Conservation (phyloP, 192 early-diverging fungal genomes). For the Irineochytrium annulatum region DNA sequence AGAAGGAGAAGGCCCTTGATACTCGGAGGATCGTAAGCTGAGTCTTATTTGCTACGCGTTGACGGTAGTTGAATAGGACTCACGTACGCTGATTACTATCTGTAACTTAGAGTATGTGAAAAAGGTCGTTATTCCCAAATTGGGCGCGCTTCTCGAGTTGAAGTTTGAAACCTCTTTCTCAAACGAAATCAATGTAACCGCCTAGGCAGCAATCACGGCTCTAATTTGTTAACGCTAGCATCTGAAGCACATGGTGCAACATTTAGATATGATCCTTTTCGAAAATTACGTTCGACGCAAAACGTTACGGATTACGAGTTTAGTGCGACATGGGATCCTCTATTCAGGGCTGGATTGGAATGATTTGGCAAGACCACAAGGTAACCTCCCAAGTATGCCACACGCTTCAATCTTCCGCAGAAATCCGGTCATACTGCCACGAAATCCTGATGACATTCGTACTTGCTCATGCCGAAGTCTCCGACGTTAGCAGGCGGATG, state of each 20-base stretch:
- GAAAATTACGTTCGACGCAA: constrained; percentile 82
- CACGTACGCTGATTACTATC: constrained; percentile 73
- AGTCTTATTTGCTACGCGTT: not conserved
- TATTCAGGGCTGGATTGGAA: constrained; percentile 86
- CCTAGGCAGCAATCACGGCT: not conserved
- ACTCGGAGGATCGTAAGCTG: constrained; percentile 20
- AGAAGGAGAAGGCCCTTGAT: constrained; percentile 26
- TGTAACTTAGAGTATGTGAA: constrained; percentile 77
- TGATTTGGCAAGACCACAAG: constrained; percentile 65
- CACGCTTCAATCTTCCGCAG: constrained; percentile 33
- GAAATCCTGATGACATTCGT: constrained; percentile 84
- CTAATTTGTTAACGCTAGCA: constrained; percentile 35
- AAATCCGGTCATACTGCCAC: constrained; percentile 83
- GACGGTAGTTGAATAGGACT: constrained; percentile 37
- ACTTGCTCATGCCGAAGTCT: constrained; percentile 85
- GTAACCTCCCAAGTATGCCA: constrained; percentile 33
- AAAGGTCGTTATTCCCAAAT: constrained; percentile 68
- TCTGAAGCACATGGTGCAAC: constrained; percentile 66
- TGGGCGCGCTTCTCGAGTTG: constrained; percentile 66
- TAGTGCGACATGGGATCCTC: constrained; percentile 79
- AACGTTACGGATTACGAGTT: constrained; percentile 55
- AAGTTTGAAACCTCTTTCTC: constrained; percentile 60
- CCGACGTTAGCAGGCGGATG: constrained; percentile 73
- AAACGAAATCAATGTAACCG: constrained; percentile 54
- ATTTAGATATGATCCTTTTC: constrained; percentile 80